Conservation (phyloP, 2,329 filamentous ascomycete species). For the Aspergillus amoenus region DNA sequence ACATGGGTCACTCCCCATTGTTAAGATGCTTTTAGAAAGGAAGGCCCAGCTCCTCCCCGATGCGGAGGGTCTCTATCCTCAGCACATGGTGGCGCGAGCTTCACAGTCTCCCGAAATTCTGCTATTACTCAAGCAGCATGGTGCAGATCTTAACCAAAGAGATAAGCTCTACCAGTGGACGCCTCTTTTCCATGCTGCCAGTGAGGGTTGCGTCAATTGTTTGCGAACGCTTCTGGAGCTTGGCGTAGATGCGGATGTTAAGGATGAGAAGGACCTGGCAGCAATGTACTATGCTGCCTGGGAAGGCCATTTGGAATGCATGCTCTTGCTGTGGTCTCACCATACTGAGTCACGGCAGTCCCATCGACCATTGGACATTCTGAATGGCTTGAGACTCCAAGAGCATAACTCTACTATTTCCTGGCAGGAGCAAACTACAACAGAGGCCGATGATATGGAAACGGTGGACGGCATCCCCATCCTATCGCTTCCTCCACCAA, state of each 20-base stretch:
- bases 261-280: slow-evolving; percentile 89
- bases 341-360: slow-evolving; percentile 22
- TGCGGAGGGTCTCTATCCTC: slow-evolving; percentile 94
- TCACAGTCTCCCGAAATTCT: slow-evolving; percentile 78
- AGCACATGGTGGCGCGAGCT: slow-evolving; percentile 90
- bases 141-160: slow-evolving; percentile 84
- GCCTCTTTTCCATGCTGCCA: slow-evolving; percentile 90
- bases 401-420: slow-evolving; percentile 25
- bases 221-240: slow-evolving; percentile 77
- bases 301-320: slow-evolving; percentile 94
- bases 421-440: slow-evolving; percentile 31
- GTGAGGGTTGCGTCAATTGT: slow-evolving; percentile 90
- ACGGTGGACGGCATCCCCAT: slow-evolving; percentile 80
- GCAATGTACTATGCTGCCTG: slow-evolving; percentile 98
- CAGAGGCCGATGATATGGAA: slow-evolving; percentile 65
- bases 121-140: slow-evolving; percentile 76
- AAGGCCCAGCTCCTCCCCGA: slow-evolving; percentile 84
- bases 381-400: slow-evolving; percentile 34
- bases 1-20: slow-evolving; percentile 80
- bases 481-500: slow-evolving; percentile 88
- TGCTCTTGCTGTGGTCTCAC: slow-evolving; percentile 70
- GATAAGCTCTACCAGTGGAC: slow-evolving; percentile 99
- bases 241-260: slow-evolving; percentile 72
- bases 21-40: slow-evolving; percentile 78
- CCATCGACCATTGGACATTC: slow-evolving; percentile 33